Evolutionary conservation across 176 grass and related monocot genomes (phyloP).

Genomic region (Zea luxurians): DNA sequence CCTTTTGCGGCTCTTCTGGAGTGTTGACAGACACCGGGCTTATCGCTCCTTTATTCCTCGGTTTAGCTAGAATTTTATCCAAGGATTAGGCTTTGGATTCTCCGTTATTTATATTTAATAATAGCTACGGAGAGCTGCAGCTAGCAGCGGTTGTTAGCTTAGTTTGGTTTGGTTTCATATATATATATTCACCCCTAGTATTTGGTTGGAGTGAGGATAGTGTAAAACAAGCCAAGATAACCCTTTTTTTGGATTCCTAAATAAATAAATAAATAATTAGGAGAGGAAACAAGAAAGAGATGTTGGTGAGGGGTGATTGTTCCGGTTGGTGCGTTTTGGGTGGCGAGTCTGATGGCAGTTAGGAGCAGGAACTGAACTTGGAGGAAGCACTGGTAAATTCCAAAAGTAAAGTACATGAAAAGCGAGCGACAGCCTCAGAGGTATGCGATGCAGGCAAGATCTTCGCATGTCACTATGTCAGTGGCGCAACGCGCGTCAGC

Average conservation of each 20-base stretch:
- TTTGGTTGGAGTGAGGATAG: slow-evolving; percentile 6
- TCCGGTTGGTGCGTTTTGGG: slow-evolving; percentile 43
- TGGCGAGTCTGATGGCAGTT: slow-evolving; percentile 52
- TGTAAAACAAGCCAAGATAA: neutral
- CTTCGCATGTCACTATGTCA: neutral
- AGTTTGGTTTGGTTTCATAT: neutral
- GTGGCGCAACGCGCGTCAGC: neutral
- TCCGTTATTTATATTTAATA: slow-evolving; percentile 26
- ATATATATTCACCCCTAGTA: neutral
- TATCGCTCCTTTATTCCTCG: slow-evolving; percentile 15
- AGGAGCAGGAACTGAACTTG: slow-evolving; percentile 8
- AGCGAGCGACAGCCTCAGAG: neutral
- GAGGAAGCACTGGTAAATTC: neutral
- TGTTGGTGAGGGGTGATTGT: slow-evolving; percentile 7
- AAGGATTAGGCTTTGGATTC: slow-evolving; percentile 3
- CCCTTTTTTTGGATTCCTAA: neutral
- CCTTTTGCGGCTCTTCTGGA: neutral
- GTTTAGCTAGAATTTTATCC: neutral
- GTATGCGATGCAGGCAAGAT: neutral
- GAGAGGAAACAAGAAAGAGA: neutral
- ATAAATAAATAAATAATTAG: too few species aligned
- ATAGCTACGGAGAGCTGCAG: slow-evolving; percentile 9
- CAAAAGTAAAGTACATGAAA: neutral
- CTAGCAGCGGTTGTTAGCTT: neutral
- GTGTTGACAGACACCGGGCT: too few species aligned